Base-by-base conservation (phyloP, 2,329 filamentous ascomycete genomes). In the Pseudocercospora fijiensis region DNA sequence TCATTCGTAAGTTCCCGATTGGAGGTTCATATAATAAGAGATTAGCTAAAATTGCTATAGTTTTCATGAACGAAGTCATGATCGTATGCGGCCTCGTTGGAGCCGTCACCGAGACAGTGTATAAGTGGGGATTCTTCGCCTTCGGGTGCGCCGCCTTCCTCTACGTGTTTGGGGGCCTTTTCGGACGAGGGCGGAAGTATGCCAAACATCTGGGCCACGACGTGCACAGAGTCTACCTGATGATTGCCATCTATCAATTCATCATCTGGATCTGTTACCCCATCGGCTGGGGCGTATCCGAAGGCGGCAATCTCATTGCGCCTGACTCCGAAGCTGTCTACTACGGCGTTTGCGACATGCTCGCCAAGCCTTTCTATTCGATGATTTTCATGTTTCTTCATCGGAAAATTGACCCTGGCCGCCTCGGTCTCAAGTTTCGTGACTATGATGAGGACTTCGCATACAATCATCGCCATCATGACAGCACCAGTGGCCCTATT, bases 321-420 rank as follows among this genome's bases (percentile, higher is more conserved):
- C 84, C 85, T 0, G 86, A 89, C 71, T 85, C 84, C 0, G 87
- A 89, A 69, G 85, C 85, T 2, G 76, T 88, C 58, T 88, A 88
- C 72, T 90, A 89, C 68, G 85, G 86, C 13, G 75, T 88, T 1
- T 78, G 89, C 0, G 87, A 89, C 61, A 76, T 88, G 6, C 58
- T 88, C 0, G 81, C 86, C 1, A 89, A 88, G 75, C 84, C 85
- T 0, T 77, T 83, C 9, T 89, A 88, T 67, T 83, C 83, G 1
- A 75, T 78, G 4, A 66, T 86, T 1, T 77, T 89, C 0, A 74
- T 89, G 33, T 83, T 78, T 74, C 84, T 85, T 0, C 86, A 88
- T 70, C 79, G 84, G 37, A 84, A 83, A 61, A 87, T 88, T 43
- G 81, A 85, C n/a, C 82, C 84, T 7, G 75, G 76, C 4, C 76